Percentiles rank a stretch among this genome's conserved stretches.
Evolutionary conservation across 106 monocot genomes (phyloP).

Genomic region (Platanthera guangdongensis): DNA sequence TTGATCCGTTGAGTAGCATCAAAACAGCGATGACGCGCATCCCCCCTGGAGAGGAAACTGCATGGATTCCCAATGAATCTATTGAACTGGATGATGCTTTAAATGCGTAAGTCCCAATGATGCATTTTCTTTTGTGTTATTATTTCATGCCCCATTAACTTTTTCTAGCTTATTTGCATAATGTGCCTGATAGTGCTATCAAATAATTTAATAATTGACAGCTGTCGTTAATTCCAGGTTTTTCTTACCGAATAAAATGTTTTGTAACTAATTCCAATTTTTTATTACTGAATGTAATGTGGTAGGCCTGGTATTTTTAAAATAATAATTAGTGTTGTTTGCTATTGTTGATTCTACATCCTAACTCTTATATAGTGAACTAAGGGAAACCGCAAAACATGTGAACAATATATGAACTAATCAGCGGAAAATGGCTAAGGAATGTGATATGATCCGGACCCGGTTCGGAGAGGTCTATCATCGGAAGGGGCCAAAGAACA

Average conservation of each 20-base stretch:
- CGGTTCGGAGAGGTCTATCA: no score
- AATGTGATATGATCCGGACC: no score
- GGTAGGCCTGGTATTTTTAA: no score
- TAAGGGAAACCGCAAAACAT: no score
- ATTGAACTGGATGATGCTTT: slow-evolving; percentile 61
- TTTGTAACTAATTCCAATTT: background rate
- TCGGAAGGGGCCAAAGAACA: no score
- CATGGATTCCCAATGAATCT: slow-evolving; percentile 76
- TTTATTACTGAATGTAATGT: background rate
- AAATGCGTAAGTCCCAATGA: slow-evolving; percentile 49
- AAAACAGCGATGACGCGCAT: slow-evolving; percentile 62
- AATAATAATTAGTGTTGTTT: no score
- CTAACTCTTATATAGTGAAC: no score
- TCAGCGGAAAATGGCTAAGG: no score
- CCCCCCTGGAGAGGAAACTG: slow-evolving; percentile 40
- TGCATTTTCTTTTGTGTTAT: background rate
- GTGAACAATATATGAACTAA: no score
- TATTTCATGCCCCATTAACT: background rate
- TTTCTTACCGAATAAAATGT: background rate
- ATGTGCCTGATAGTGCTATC: background rate
- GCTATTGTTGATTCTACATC: no score
- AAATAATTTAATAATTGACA: background rate
- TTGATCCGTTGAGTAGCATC: slow-evolving; percentile 65
- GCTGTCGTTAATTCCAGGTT: background rate
- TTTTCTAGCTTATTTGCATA: background rate